Base-by-base conservation (phyloP, 805 yeast species). In the Saccharomycopsis oosterbeekiorum region DNA sequence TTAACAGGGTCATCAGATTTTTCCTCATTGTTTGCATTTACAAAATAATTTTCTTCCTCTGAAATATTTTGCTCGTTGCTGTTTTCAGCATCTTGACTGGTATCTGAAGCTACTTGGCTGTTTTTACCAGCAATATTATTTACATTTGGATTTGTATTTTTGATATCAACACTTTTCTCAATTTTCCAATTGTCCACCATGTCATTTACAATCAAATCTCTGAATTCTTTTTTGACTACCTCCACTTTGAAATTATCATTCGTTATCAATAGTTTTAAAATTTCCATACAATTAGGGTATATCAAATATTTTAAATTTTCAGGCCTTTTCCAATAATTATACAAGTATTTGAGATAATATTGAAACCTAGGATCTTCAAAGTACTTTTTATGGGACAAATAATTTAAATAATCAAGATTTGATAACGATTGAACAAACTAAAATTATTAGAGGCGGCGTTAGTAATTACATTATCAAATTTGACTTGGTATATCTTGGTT, bases 351-450 rank as follows among this genome's bases (percentile, higher is more conserved):
- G 60, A 88, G 75, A 69, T 88, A 88, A 60, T 80, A 79, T 36
- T 88, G 71, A 66, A 88, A 88, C 60, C 78, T 78, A 21, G 77
- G 80, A 68, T 84, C 84, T 59, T 82, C 83, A 39, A 88, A 74
- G 68, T 82, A 84, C 60, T 85, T 84, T 64, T 82, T 84, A 71
- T 88, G 94, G 1, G 94, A 94, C 55, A 88, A 74, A 67, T 81
- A 86, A 65, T 85, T 83, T 61, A 88, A 75, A 67, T 88, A 88
- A 72, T 83, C 89, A 56, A 89, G 82, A 70, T 88, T 89, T 5
- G 91, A 84, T 53, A 88, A 76, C 24, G 91, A 83, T 71, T 88
- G 96, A 8, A 88, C 89, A 71, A 88, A 88, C 81, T 84, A 59
- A 15, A 40, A n/a, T n/a, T n/a, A n/a, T 51, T 11, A 10, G 26